phyloP scores from a whole-genome alignment of 441 rosid genomes.

The Metrosideros polymorpha region DNA sequence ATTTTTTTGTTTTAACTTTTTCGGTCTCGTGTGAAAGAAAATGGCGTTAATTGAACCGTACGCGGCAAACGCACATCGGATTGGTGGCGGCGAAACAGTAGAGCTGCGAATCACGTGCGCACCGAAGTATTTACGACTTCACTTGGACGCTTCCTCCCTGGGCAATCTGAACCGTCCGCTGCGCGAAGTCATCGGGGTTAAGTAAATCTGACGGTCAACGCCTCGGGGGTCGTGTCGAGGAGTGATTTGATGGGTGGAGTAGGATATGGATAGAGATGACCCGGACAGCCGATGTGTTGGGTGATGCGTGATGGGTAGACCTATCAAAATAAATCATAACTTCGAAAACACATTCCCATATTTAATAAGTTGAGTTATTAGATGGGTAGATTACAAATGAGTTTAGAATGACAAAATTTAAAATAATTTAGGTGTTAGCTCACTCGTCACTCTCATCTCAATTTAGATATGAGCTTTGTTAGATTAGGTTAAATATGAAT shows the following conservation, averaged over 20 bases:
- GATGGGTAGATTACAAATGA: too few relatives aligned
- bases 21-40: background rate
- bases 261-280: background rate
- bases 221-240: background rate
- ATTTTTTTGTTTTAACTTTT: background rate
- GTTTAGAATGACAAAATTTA: too few relatives aligned
- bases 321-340: too few relatives aligned
- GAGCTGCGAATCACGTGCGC: background rate
- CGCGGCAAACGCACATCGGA: background rate
- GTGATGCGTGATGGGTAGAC: too few relatives aligned
- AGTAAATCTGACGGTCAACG: background rate
- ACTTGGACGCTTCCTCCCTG: background rate
- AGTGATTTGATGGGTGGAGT: background rate
- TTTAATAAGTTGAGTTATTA: background rate
- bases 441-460: background rate
- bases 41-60: background rate
- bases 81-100: background rate
- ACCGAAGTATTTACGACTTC: background rate
- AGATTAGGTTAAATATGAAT: background rate
- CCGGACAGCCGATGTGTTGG: background rate
- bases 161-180: background rate
- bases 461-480: accelerated
- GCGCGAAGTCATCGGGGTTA: background rate
- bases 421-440: too few relatives aligned
- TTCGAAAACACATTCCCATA: too few relatives aligned